Evolutionary conservation across 2,329 filamentous ascomycete species (phyloP).

Genomic region (Ophiobolus disseminans): DNA sequence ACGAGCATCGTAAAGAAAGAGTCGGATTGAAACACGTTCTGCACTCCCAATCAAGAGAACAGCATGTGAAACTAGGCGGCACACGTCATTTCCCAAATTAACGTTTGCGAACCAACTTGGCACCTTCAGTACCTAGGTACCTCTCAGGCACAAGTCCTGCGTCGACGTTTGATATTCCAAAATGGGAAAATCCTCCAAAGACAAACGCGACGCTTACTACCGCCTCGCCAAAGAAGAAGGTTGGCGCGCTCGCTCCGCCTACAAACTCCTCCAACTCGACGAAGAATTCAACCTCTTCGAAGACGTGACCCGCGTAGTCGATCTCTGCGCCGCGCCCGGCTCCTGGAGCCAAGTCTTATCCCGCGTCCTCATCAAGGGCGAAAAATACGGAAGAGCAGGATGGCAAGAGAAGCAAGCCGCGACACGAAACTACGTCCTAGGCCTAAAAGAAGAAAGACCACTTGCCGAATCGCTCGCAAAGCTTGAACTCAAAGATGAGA

Average conservation of each 20-base stretch:
- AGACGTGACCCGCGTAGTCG: constrained; percentile 88
- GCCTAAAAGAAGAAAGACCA: constrained; percentile 18
- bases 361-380: constrained; percentile 88
- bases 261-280: constrained; percentile 95
- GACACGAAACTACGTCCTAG: constrained; percentile 68
- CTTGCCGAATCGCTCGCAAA: constrained; percentile 10
- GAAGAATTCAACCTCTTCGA: constrained; percentile 91
- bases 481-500: constrained; percentile 21
- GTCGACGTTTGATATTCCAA: too few species aligned
- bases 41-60: too few species aligned
- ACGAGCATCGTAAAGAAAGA: too few species aligned
- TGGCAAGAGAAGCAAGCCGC: constrained; percentile 85
- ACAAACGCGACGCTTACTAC: constrained; percentile 98
- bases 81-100: too few species aligned
- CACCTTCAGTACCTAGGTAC: too few species aligned
- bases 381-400: constrained; percentile 83
- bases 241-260: constrained; percentile 94
- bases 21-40: too few species aligned
- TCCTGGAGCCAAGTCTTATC: constrained; percentile 98
- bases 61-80: too few species aligned
- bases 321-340: constrained; percentile 92
- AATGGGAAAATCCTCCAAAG: constrained; percentile 98
- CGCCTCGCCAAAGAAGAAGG: constrained; percentile 98
- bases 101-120: too few species aligned
- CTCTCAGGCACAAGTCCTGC: too few species aligned